Evolutionary conservation across 345 rosid species (phyloP).

Genomic region (Populus alba): DNA sequence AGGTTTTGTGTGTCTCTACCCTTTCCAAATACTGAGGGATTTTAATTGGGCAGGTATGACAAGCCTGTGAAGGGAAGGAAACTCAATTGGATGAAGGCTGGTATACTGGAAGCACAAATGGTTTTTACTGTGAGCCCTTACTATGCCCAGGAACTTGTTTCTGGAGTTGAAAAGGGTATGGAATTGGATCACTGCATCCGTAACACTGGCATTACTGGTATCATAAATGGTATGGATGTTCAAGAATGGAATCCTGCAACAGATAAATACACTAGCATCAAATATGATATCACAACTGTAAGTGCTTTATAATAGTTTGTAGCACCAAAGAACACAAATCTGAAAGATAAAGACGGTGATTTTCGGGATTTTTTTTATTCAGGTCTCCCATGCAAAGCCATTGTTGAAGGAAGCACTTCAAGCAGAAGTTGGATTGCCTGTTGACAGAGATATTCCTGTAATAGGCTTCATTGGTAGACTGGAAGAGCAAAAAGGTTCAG

Average conservation of each 20-base stretch:
- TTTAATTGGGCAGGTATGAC: slow-evolving; percentile 36
- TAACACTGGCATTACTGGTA: slow-evolving; percentile 57
- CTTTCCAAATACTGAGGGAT: neutral
- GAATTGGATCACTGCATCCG: slow-evolving; percentile 67
- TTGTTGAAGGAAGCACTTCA: slow-evolving; percentile 88
- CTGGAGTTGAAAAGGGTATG: slow-evolving; percentile 74
- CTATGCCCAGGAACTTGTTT: slow-evolving; percentile 79
- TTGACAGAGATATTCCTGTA: slow-evolving; percentile 75
- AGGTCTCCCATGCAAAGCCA: slow-evolving; percentile 83
- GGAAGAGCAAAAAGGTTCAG: slow-evolving; percentile 98
- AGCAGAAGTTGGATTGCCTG: slow-evolving; percentile 82
- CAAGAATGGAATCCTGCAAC: slow-evolving; percentile 92
- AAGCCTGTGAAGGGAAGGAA: slow-evolving; percentile 86
- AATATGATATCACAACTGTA: slow-evolving; percentile 73
- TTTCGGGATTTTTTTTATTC: slow-evolving; percentile 8
- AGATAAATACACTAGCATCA: slow-evolving; percentile 66
- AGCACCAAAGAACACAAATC: neutral
- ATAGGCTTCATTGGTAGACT: slow-evolving; percentile 94
- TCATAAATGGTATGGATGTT: slow-evolving; percentile 90
- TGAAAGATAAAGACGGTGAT: neutral
- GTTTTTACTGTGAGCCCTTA: slow-evolving; percentile 83
- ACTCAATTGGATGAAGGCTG: slow-evolving; percentile 98
- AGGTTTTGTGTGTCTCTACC: neutral
- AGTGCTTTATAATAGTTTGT: slow-evolving; percentile 23
- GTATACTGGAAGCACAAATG: slow-evolving; percentile 66